Conservation (phyloP, 2,329 filamentous ascomycete genomes). For the Mollisia scopiformis region DNA sequence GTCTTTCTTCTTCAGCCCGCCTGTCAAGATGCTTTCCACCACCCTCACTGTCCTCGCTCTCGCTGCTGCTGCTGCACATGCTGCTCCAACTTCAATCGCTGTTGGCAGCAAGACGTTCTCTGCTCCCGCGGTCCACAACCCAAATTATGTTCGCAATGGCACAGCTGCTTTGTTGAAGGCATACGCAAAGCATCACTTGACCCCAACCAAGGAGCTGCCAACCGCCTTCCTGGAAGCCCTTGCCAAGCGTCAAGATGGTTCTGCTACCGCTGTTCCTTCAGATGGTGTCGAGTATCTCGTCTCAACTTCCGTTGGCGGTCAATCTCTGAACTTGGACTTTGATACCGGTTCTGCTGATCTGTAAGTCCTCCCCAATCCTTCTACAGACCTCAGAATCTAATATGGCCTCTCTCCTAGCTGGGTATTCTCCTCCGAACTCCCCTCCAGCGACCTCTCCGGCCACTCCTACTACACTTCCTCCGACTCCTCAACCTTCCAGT, state of each 20-base stretch:
- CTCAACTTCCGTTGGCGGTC: slow-evolving; percentile 30
- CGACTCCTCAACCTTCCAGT: slow-evolving; percentile 30
- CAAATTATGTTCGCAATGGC: slow-evolving; percentile 33
- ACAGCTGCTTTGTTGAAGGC: slow-evolving; percentile 36
- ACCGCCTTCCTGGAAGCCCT: slow-evolving; percentile 24
- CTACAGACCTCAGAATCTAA: not conserved
- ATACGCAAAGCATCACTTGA: slow-evolving; percentile 36
- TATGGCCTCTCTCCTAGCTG: slow-evolving; percentile 23
- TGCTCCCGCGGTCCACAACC: slow-evolving; percentile 33
- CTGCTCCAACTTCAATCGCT: slow-evolving; percentile 25
- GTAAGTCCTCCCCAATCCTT: slow-evolving; percentile 26
- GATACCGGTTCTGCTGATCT: slow-evolving; percentile 37
- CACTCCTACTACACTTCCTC: slow-evolving; percentile 30
- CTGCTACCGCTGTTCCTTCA: slow-evolving; percentile 24
- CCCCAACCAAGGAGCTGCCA: slow-evolving; percentile 30
- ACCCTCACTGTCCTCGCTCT: slow-evolving; percentile 32
- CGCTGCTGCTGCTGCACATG: slow-evolving; percentile 23
- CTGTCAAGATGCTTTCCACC: slow-evolving; percentile 32
- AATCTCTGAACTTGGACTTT: slow-evolving; percentile 36
- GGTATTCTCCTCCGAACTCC: slow-evolving; percentile 35
- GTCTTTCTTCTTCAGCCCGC: slow-evolving; percentile 13
- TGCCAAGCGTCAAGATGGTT: slow-evolving; percentile 35
- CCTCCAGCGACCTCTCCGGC: slow-evolving; percentile 17
- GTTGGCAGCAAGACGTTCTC: slow-evolving; percentile 21
- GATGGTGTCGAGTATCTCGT: slow-evolving; percentile 34